Evolutionary conservation across 1,284 basidiomycete genomes (phyloP), one percentile per base, ranked within the genome.

Genomic region (Testicularia cyperi): DNA sequence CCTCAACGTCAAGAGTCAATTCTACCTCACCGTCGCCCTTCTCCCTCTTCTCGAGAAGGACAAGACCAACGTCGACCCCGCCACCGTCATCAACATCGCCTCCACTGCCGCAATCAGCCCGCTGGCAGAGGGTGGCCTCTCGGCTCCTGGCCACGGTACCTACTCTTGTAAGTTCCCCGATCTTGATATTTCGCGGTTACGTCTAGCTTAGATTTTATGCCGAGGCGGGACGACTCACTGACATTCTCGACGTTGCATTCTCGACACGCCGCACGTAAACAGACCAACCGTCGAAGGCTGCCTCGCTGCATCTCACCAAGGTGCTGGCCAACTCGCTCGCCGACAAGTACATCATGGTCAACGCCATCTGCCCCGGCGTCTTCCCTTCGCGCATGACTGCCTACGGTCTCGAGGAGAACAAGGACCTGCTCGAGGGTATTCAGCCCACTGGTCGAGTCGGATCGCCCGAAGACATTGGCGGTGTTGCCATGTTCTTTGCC

Each of bases 371-470:
- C 41, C 88, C 88, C 4, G 88, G 77, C 8, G 80, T 90, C 14
- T 91, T 90, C 79, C 88, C 87, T 0, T 87, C 86, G 41, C 88
- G 86, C 77, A 92, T 92, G 90, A 92, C 90, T 1, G 83, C 86
- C 0, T 89, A 81, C 43, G 87, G 85, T 4, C 80, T 90, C 66
- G 56, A 48, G 27, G 82, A 84, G 67, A 80, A 79, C 23, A 77
- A 78, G 12, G 71, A 75, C 15, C 23, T 68, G 27, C 53, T 73
- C 35, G 71, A 74, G 35, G 62, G 51, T 6, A 54, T 62, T 31
- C 71, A 73, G 53, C 72, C 71, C 12, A 75, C 70, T 10, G 72
- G 76, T 38, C 85, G 88, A 5, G 78, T 83, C 38, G 88, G 88
- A 6, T 75, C 78, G 9, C 81, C 87, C 2, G 80, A 83, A 42